These are phyloP conservation scores for Asterella californica DNA, from an alignment of 225 moss, liverwort and hornwort genomes.

Conservation along the genomic window DNA sequence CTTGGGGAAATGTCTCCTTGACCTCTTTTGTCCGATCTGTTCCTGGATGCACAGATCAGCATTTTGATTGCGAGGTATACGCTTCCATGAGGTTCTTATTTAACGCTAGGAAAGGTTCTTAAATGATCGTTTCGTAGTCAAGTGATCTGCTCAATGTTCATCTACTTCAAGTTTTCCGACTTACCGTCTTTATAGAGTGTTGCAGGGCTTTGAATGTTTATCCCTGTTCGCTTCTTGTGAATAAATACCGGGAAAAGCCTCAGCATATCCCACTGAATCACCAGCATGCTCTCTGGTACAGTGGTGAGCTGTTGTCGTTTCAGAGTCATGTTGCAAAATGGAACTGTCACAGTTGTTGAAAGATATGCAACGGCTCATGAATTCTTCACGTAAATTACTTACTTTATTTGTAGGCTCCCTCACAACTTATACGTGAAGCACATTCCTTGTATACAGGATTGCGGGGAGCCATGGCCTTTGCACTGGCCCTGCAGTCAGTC, in stretches of 20 bases:
- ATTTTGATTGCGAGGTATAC: constrained; percentile 78
- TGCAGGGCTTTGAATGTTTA: constrained; percentile 69
- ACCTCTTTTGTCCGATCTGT: constrained; percentile 38
- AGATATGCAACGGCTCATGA: background rate
- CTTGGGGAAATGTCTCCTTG: constrained; percentile 55
- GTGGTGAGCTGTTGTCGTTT: constrained; percentile 51
- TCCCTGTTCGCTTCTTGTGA: constrained; percentile 67
- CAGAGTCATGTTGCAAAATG: background rate
- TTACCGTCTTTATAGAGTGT: constrained; percentile 4
- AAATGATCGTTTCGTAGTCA: background rate
- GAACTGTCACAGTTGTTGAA: background rate
- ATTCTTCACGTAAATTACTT: background rate
- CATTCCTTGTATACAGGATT: constrained; percentile 42
- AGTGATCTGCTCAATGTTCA: background rate
- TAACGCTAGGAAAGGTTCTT: background rate
- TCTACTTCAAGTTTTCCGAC: background rate
- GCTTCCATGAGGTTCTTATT: background rate
- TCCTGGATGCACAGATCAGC: constrained; percentile 57
- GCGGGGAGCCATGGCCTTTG: constrained; percentile 98
- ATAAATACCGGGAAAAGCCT: constrained; percentile 50
- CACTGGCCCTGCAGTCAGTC: constrained; percentile 77
- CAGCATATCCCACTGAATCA: constrained; percentile 63
- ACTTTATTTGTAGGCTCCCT: background rate
- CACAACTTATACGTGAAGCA: background rate
- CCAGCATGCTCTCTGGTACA: constrained; percentile 91